Conservation (phyloP, 2,329 filamentous ascomycete genomes). For the Verticillium tricorpus region DNA sequence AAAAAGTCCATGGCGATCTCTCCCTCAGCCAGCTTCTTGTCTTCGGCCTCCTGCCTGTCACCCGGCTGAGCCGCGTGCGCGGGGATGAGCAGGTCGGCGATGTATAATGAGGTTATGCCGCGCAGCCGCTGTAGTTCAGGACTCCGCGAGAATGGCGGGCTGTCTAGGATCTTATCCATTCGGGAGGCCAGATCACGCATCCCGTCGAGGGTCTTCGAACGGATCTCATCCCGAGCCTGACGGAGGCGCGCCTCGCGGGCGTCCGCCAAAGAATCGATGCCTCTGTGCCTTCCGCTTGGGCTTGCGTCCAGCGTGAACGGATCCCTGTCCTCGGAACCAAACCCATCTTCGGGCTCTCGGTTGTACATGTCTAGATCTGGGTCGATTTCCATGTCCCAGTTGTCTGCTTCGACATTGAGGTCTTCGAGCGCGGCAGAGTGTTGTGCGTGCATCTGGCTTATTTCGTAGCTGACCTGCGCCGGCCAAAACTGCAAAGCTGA, state of each 20-base stretch:
- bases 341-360: constrained; percentile 12
- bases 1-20: constrained; percentile 32
- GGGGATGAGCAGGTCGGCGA: constrained; percentile 61
- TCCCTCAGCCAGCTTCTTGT: constrained; percentile 21
- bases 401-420: constrained; percentile 25
- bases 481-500: constrained; percentile 76
- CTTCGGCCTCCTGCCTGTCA: constrained; percentile 20
- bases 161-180: constrained; percentile 67
- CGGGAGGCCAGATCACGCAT: constrained; percentile 60
- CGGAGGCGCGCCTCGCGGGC: constrained; percentile 13
- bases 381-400: constrained; percentile 18
- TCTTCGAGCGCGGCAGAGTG: constrained; percentile 39
- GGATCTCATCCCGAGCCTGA: constrained; percentile 31
- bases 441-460: constrained; percentile 67
- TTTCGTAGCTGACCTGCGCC: constrained; percentile 74
- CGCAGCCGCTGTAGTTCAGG: constrained; percentile 63
- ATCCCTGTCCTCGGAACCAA: constrained; percentile 15
- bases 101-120: constrained; percentile 70
- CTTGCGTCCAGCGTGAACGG: constrained; percentile 9
- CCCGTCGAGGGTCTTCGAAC: constrained; percentile 47
- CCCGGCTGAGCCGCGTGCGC: constrained; percentile 24
- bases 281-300: background rate
- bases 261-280: background rate
- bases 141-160: constrained; percentile 66
- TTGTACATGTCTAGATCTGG: constrained; percentile 13